Evolutionary conservation across 1,139 yeast genomes (phyloP).

Genomic region (Yamadazyma triangularis): DNA sequence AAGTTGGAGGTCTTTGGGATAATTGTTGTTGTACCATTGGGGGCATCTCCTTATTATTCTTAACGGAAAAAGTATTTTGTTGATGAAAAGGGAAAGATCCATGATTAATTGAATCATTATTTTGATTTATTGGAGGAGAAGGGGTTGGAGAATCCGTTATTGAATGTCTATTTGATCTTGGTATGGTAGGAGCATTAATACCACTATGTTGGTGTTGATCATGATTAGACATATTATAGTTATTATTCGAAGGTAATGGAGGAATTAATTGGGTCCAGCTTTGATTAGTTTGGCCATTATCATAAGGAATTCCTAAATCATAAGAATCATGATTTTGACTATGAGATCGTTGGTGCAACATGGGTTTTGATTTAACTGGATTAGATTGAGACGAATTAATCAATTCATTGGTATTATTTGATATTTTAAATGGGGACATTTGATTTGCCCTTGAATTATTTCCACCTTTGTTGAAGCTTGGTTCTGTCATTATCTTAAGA

Average conservation of each 20-base stretch:
- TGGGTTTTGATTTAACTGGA: constrained; percentile 1
- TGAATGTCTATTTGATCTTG: constrained; percentile 13
- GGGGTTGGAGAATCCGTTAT: constrained; percentile 8
- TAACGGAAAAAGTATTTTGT: constrained; percentile 7
- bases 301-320: too few relatives aligned
- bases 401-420: neutral
- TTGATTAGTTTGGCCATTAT: neutral
- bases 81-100: constrained; percentile 7
- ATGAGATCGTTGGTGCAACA: constrained; percentile 11
- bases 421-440: neutral
- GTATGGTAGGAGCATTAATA: neutral
- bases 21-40: constrained; percentile 5
- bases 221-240: constrained; percentile 1
- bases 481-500: neutral
- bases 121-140: neutral
- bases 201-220: neutral
- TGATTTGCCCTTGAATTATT: neutral
- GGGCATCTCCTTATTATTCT: constrained; percentile 1
- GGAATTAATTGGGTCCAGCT: constrained; percentile 19
- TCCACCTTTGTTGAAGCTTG: neutral
- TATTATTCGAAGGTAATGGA: constrained; percentile 14
- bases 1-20: neutral
- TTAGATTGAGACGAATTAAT: neutral
- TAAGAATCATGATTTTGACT: constrained; percentile 6
- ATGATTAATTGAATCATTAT: neutral